phyloP scores from a whole-genome alignment of 257 asterid genomes.

The Solanum virginianum region DNA sequence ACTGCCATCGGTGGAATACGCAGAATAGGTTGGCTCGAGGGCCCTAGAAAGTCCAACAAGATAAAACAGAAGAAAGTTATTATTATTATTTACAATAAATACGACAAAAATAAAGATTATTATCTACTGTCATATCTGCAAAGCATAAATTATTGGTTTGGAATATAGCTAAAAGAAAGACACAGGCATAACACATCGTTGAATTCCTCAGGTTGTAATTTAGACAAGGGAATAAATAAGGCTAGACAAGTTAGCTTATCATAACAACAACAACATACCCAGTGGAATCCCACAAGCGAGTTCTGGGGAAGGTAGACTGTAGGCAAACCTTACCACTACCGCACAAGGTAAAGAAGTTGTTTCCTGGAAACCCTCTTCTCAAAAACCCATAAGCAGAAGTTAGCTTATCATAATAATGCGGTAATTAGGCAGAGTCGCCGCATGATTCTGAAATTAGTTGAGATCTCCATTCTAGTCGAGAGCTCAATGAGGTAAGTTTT shows the following conservation, averaged over 20 bases:
- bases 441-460: neutral
- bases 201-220: neutral
- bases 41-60: slow-evolving; percentile 19
- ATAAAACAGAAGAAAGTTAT: neutral
- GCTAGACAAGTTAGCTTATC: neutral
- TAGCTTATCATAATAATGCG: neutral
- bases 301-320: no score
- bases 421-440: neutral
- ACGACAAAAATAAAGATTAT: neutral
- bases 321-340: no score
- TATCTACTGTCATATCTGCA: neutral
- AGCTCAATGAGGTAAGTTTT: neutral
- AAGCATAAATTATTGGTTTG: neutral
- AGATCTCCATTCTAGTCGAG: neutral
- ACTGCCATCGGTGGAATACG: neutral
- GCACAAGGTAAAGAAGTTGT: no score
- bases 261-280: neutral
- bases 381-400: neutral
- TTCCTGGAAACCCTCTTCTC: no score
- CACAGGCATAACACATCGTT: neutral
- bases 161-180: neutral
- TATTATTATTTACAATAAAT: neutral
- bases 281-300: no score
- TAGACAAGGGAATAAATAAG: neutral
- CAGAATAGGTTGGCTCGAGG: slow-evolving; percentile 14